Conservation (phyloP, 495 filamentous ascomycete genomes). For the Penicillium bovifimosum region DNA sequence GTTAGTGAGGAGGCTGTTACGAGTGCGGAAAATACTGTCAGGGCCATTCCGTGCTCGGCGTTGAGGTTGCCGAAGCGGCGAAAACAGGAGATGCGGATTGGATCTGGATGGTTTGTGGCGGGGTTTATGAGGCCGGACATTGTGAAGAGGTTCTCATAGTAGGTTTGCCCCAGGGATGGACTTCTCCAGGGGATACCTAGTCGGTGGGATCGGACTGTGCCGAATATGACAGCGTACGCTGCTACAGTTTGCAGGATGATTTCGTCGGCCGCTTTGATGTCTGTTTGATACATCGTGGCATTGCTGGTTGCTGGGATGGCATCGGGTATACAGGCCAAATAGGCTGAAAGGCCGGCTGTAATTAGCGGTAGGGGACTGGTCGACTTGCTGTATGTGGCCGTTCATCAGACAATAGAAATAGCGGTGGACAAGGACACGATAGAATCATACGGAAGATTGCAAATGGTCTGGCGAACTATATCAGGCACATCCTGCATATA, state of each 20-base stretch:
- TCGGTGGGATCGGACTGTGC: slow-evolving; percentile 27
- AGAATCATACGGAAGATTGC: slow-evolving; percentile 25
- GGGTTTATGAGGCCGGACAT: slow-evolving; percentile 28
- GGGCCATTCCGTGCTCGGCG: slow-evolving; percentile 34
- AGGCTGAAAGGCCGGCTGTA: slow-evolving; percentile 31
- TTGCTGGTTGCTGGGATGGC: slow-evolving; percentile 18
- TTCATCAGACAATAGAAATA: background rate
- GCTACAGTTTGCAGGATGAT: slow-evolving; percentile 26
- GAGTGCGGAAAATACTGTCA: slow-evolving; percentile 29
- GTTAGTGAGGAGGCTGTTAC: slow-evolving; percentile 32
- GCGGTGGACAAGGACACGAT: background rate
- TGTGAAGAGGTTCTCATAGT: slow-evolving; percentile 31
- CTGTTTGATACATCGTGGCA: slow-evolving; percentile 25
- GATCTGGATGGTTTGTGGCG: slow-evolving; percentile 12
- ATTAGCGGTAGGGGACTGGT: slow-evolving; percentile 29
- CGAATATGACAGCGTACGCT: slow-evolving; percentile 30
- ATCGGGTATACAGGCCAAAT: slow-evolving; percentile 21
- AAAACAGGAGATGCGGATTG: slow-evolving; percentile 24
- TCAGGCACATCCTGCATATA: slow-evolving; percentile 26
- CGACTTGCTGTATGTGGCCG: slow-evolving; percentile 7
- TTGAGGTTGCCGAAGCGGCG: slow-evolving; percentile 32
- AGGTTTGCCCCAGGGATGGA: slow-evolving; percentile 17
- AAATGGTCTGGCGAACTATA: slow-evolving; percentile 21
- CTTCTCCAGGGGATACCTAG: slow-evolving; percentile 15
- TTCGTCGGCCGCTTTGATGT: slow-evolving; percentile 17